Evolutionary conservation across 2,329 filamentous ascomycete species (phyloP), one percentile per base, ranked within the genome.

Genomic region (Didymellaceae sp.): DNA sequence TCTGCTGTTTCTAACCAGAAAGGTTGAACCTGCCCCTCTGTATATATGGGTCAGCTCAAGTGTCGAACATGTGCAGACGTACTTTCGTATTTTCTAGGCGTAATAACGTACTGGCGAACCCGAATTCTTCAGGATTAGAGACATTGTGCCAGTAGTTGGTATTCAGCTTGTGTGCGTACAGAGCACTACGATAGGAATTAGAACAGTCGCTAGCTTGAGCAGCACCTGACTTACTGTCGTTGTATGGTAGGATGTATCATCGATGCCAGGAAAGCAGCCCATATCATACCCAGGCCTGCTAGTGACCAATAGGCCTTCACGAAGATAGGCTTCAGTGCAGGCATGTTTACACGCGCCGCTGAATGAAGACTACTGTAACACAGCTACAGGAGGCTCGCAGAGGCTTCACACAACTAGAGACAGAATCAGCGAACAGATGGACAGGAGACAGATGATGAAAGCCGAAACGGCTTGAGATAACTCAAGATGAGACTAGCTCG

Each of bases 31-130:
- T 97, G 93, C 61, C 91, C 91, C 67, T 85, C 89, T 93, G 24
- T 28, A 13, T 1, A 2, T 9, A 6, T 14, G 14, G 3, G 58
- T 65, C 46, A 35, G 16, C 40, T n/a, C 14, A 34, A 9, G 17
- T n/a, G n/a, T n/a, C n/a, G n/a, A n/a, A n/a, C n/a, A 28, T 0
- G 11, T n/a, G 3, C 16, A 13, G 4, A 13, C 1, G n/a, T n/a
- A n/a, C n/a, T n/a, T n/a, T n/a, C n/a, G n/a, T n/a, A n/a, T n/a
- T n/a, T n/a, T n/a, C n/a, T n/a, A n/a, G n/a, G n/a, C n/a, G n/a
- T n/a, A n/a, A n/a, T n/a, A n/a, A n/a, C n/a, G n/a, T n/a, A 93
- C 90, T 89, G 45, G 90, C 85, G 72, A 96, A 97, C 0, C 92
- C 92, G 80, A 91, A 96, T 59, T 83, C 82, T 68, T 96, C 89